Percentiles rank a stretch among this genome's conserved stretches.
Evolutionary conservation across 2,329 filamentous ascomycete genomes (phyloP).

Genomic region (Sclerotinia minor): DNA sequence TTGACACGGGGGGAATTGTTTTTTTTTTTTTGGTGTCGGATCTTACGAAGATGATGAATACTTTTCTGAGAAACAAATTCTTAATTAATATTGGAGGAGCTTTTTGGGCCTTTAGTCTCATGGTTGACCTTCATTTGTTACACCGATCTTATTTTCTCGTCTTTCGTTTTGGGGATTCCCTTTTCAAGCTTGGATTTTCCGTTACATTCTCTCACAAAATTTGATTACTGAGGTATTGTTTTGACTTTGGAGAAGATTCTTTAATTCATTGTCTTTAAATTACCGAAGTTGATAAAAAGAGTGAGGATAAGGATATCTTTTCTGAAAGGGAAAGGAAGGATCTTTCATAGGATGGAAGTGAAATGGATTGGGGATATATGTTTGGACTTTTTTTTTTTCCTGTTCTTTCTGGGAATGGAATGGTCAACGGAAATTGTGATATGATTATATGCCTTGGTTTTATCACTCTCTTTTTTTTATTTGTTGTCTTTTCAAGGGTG

Average conservation of each 20-base stretch:
- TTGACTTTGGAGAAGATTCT: background rate
- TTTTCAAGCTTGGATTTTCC: background rate
- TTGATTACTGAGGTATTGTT: background rate
- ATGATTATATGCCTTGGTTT: slow-evolving; percentile 25
- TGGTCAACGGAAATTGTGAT: slow-evolving; percentile 24
- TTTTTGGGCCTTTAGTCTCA: slow-evolving; percentile 4
- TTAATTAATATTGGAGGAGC: slow-evolving; percentile 23
- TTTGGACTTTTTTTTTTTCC: slow-evolving; percentile 9
- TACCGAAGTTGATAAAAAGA: background rate
- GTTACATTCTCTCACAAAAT: background rate
- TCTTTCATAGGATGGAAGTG: background rate
- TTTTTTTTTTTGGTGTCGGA: slow-evolving; percentile 29
- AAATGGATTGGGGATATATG: slow-evolving; percentile 14
- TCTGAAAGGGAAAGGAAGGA: background rate
- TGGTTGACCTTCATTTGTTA: slow-evolving; percentile 16
- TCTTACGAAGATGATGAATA: slow-evolving; percentile 40
- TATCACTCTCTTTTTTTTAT: slow-evolving; percentile 4
- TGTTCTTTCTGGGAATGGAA: slow-evolving; percentile 6
- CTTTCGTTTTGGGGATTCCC: background rate
- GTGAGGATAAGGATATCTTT: background rate
- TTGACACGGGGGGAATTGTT: slow-evolving; percentile 2
- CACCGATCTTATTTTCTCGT: slow-evolving; percentile 1
- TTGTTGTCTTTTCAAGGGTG: background rate
- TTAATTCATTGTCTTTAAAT: background rate
- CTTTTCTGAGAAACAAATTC: slow-evolving; percentile 22